phyloP scores from a whole-genome alignment of 148 eudicot species.

The Spergularia marina region DNA sequence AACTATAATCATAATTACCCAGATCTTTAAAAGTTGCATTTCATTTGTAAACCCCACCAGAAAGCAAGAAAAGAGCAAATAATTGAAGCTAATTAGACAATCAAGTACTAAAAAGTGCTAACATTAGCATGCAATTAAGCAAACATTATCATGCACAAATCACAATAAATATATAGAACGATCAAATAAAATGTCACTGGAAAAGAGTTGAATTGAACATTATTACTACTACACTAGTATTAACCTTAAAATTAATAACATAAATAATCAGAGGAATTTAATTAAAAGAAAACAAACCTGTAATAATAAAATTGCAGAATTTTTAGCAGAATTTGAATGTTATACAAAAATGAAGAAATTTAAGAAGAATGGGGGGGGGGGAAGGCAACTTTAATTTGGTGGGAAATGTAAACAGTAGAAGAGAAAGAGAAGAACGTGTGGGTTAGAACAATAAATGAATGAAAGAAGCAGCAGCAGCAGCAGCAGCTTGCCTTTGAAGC shows the following conservation, averaged over 20 bases:
- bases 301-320: background rate
- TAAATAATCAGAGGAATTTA: too few species aligned
- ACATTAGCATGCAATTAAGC: background rate
- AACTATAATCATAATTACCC: background rate
- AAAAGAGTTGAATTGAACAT: too few species aligned
- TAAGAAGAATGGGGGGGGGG: background rate
- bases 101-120: background rate
- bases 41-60: background rate
- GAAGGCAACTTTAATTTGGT: background rate
- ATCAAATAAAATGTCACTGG: background rate
- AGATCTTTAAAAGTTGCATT: background rate
- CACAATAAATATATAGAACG: background rate
- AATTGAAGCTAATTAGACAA: background rate
- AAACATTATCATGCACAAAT: background rate
- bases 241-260: background rate
- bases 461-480: background rate
- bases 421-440: conserved; percentile 5
- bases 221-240: too few species aligned
- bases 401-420: background rate
- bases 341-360: background rate
- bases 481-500: background rate
- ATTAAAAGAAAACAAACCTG: conserved; percentile 13
- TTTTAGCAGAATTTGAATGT: background rate
- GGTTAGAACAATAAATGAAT: conserved; percentile 14
- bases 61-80: background rate